These are phyloP conservation scores for Hypoxylon sp. DNA, from an alignment of 2,329 filamentous ascomycete species.

Conservation along the genomic window DNA sequence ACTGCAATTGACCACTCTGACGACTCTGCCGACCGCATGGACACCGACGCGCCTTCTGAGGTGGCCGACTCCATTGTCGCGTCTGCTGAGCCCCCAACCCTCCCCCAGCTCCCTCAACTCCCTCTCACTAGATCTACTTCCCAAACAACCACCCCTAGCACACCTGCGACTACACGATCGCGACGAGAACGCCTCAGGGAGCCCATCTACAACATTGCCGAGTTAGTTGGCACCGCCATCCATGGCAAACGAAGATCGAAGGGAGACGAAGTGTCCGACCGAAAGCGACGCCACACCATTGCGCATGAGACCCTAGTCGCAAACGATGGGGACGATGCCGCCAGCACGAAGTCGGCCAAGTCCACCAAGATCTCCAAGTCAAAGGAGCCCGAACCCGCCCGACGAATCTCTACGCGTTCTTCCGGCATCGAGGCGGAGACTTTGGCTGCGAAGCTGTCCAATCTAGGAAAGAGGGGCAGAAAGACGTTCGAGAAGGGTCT, in stretches of 20 bases:
- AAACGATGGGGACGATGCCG: constrained; percentile 47
- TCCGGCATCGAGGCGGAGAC: constrained; percentile 62
- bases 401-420: constrained; percentile 63
- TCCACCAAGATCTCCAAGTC: constrained; percentile 40
- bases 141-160: constrained; percentile 43
- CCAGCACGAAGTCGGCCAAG: constrained; percentile 50
- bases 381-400: constrained; percentile 52
- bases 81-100: constrained; percentile 36
- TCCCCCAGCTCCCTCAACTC: constrained; percentile 9
- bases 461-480: constrained; percentile 73
- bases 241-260: constrained; percentile 71
- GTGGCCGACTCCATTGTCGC: constrained; percentile 51
- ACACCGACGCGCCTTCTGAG: constrained; percentile 45
- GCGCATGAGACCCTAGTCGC: constrained; percentile 59
- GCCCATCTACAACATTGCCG: constrained; percentile 76
- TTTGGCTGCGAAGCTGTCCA: constrained; percentile 64
- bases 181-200: constrained; percentile 70
- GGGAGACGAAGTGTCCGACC: constrained; percentile 63
- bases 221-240: constrained; percentile 72
- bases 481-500: constrained; percentile 67
- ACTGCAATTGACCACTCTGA: constrained; percentile 66
- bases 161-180: constrained; percentile 61
- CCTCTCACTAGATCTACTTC: constrained; percentile 31
- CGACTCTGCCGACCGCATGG: constrained; percentile 44
- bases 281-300: constrained; percentile 62